Conservation (phyloP, 2,329 filamentous ascomycete species). For the Dactylellina parvicollis region DNA sequence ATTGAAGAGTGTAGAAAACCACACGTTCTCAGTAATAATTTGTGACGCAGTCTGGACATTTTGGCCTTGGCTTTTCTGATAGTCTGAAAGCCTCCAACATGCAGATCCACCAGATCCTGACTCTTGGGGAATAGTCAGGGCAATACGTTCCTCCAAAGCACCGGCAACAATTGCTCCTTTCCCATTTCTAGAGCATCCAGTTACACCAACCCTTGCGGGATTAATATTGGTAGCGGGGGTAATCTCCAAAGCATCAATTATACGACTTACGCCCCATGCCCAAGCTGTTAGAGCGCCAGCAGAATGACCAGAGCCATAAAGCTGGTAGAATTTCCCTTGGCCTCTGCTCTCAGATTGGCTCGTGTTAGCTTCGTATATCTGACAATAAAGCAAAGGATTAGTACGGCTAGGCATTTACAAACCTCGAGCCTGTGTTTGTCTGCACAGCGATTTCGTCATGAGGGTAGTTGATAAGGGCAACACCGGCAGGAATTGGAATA, state of each 20-base stretch:
- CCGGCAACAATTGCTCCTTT: slow-evolving; percentile 73
- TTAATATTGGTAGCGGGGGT: slow-evolving; percentile 65
- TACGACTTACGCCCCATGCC: slow-evolving; percentile 71
- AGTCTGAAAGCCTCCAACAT: slow-evolving; percentile 70
- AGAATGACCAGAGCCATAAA: slow-evolving; percentile 68
- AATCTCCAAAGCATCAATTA: slow-evolving; percentile 70
- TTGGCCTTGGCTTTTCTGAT: slow-evolving; percentile 66
- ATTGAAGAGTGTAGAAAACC: slow-evolving; percentile 70
- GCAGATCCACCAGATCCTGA: slow-evolving; percentile 71
- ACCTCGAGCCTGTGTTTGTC: slow-evolving; percentile 61
- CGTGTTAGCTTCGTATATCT: background rate
- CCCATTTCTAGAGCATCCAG: slow-evolving; percentile 72
- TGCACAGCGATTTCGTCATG: slow-evolving; percentile 70
- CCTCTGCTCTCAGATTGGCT: slow-evolving; percentile 62
- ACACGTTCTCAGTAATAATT: slow-evolving; percentile 71
- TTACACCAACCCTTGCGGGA: slow-evolving; percentile 67
- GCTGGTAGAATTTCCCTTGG: slow-evolving; percentile 69
- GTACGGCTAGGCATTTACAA: background rate
- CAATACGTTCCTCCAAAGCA: slow-evolving; percentile 69
- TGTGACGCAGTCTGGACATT: slow-evolving; percentile 71
- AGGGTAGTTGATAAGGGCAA: slow-evolving; percentile 70
- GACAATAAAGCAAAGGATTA: no score
- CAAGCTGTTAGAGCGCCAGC: slow-evolving; percentile 71
- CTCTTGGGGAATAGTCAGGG: slow-evolving; percentile 71
- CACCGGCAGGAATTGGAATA: slow-evolving; percentile 67